A percentile compares a stretch with the other conserved stretches of the same genome.
Evolutionary conservation across 2,329 filamentous ascomycete genomes (phyloP).

Genomic region (Trichoderma citrinoviride): DNA sequence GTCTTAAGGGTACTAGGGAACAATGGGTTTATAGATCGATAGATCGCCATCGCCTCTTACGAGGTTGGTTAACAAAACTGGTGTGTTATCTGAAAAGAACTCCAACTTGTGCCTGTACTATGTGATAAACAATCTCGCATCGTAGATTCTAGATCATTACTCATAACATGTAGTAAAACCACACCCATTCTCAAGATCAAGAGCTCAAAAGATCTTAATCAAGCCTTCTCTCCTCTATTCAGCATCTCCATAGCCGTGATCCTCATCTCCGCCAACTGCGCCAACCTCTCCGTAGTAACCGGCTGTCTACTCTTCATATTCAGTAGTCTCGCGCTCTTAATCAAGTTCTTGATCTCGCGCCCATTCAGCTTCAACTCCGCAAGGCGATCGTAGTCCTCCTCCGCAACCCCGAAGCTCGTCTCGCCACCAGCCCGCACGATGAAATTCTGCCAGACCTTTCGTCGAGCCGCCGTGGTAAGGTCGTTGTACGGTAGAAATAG

Average conservation of each 20-base stretch:
- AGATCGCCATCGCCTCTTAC: background rate
- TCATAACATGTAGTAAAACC: background rate
- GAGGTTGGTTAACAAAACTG: background rate
- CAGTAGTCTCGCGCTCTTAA: background rate
- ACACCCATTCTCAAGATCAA: background rate
- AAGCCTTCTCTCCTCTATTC: background rate
- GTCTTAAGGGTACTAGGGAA: too few relatives aligned
- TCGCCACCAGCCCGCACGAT: background rate
- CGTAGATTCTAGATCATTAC: background rate
- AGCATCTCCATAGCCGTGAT: background rate
- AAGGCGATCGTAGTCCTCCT: background rate
- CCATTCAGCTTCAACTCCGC: background rate
- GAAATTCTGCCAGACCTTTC: background rate
- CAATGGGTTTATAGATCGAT: background rate
- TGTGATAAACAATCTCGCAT: background rate
- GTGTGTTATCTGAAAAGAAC: background rate
- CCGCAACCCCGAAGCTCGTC: background rate
- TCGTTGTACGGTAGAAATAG: background rate
- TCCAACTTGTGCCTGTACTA: background rate
- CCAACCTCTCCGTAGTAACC: background rate
- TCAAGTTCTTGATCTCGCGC: background rate
- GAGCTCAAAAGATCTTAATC: background rate
- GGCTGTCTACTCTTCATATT: background rate
- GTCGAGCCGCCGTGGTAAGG: background rate
- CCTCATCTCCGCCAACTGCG: background rate